These are phyloP conservation scores for Coleophoma cylindrospora DNA, from an alignment of 2,329 filamentous ascomycete species.

Conservation along the genomic window DNA sequence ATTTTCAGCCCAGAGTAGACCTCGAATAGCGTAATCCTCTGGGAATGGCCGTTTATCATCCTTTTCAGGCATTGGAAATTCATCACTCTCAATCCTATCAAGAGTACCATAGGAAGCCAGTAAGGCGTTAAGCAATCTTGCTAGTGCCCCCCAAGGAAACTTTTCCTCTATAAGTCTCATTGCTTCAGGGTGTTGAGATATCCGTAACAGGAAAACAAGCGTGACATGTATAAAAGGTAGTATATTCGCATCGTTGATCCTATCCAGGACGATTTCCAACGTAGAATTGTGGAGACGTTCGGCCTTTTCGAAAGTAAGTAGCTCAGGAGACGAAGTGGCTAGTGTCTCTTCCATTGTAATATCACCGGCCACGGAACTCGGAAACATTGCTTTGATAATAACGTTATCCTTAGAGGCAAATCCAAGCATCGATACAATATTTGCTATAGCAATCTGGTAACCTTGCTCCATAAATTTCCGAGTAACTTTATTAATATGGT, in stretches of 20 bases:
- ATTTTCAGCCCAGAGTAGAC: slow-evolving; percentile 16
- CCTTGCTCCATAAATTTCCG: slow-evolving; percentile 37
- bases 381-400: slow-evolving; percentile 17
- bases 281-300: slow-evolving; percentile 14
- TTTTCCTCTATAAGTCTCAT: slow-evolving; percentile 11
- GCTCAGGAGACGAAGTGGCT: neutral
- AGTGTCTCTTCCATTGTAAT: slow-evolving; percentile 5
- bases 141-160: slow-evolving; percentile 20
- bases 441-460: slow-evolving; percentile 51
- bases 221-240: slow-evolving; percentile 22
- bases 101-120: slow-evolving; percentile 4
- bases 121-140: slow-evolving; percentile 19
- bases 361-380: slow-evolving; percentile 4
- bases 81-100: slow-evolving; percentile 9
- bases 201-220: slow-evolving; percentile 19
- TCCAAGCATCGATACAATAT: slow-evolving; percentile 22
- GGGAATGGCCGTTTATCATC: slow-evolving; percentile 20
- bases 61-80: slow-evolving; percentile 18
- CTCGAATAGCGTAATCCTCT: slow-evolving; percentile 23
- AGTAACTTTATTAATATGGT: slow-evolving; percentile 50
- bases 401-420: slow-evolving; percentile 23
- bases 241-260: slow-evolving; percentile 22
- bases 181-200: slow-evolving; percentile 13
- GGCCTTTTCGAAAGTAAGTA: slow-evolving; percentile 14
- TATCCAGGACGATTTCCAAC: slow-evolving; percentile 14